Evolutionary conservation across 2,329 filamentous ascomycete species (phyloP).

Genomic region (Cladophialophora psammophila): DNA sequence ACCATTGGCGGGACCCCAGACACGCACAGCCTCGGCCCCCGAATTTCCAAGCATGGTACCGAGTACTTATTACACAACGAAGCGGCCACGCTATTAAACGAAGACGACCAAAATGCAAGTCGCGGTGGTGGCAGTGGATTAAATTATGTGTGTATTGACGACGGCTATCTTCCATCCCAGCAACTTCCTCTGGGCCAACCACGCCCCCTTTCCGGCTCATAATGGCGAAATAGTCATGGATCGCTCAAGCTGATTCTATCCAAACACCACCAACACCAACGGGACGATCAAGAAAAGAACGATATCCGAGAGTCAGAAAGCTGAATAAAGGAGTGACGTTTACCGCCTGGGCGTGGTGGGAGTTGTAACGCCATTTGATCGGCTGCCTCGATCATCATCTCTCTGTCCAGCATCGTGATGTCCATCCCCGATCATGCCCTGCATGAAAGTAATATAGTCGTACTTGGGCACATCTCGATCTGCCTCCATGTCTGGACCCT

Average conservation of each 20-base stretch:
- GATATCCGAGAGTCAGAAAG: slow-evolving; percentile 8
- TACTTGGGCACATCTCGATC: slow-evolving; percentile 87
- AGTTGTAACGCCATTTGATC: slow-evolving; percentile 31
- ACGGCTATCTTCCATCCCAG: slow-evolving; percentile 10
- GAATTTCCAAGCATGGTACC: no score
- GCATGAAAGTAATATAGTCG: slow-evolving; percentile 98
- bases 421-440: slow-evolving; percentile 71
- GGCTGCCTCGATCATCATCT: slow-evolving; percentile 16
- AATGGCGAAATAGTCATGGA: slow-evolving; percentile 10
- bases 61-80: neutral
- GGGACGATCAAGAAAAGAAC: neutral
- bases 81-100: no score
- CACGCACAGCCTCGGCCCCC: neutral
- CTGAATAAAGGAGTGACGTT: neutral
- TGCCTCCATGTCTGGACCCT: slow-evolving; percentile 82
- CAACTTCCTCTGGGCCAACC: neutral
- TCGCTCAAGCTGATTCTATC: slow-evolving; percentile 5
- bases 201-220: neutral
- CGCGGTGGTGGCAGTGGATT: neutral
- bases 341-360: slow-evolving; percentile 35
- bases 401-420: slow-evolving; percentile 35
- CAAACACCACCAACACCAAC: neutral
- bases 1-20: neutral
- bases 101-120: no score
- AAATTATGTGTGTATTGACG: slow-evolving; percentile 5